Evolutionary conservation across 2,329 filamentous ascomycete genomes (phyloP).

Genomic region (Intubia oerlemansii): DNA sequence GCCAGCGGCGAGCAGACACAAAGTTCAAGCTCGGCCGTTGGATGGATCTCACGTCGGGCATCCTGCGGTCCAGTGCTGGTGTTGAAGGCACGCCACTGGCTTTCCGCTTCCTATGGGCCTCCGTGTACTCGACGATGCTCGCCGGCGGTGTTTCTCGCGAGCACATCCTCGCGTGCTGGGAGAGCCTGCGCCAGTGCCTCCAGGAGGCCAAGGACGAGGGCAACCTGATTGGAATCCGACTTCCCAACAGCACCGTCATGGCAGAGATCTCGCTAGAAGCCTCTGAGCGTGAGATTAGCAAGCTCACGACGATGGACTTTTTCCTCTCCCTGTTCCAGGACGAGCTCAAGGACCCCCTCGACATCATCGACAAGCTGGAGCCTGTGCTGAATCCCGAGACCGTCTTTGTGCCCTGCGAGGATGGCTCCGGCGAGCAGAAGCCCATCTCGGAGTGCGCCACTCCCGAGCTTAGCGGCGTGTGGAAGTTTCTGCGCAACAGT

Average conservation of each 20-base stretch:
- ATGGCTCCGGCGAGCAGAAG: conserved; percentile 4
- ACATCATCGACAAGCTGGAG: conserved; percentile 78
- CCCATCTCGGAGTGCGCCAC: conserved; percentile 30
- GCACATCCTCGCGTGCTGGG: conserved; percentile 36
- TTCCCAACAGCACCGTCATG: conserved; percentile 79
- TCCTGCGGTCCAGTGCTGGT: no score
- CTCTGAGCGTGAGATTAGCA: conserved; percentile 76
- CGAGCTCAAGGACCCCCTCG: conserved; percentile 57
- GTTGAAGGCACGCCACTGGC: no score
- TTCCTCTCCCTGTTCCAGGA: conserved; percentile 79
- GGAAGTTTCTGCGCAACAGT: conserved; percentile 64
- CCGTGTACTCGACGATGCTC: conserved; percentile 29
- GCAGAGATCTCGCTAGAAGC: conserved; percentile 65
- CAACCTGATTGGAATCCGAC: conserved; percentile 20
- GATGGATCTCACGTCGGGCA: no score
- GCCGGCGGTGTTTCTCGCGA: conserved; percentile 31
- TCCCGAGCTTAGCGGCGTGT: conserved; percentile 51
- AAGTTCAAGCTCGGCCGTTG: no score
- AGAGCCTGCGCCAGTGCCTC: conserved; percentile 31
- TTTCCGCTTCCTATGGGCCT: conserved; percentile 35
- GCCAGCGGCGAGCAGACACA: no score
- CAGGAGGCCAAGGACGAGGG: conserved; percentile 13
- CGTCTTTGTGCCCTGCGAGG: conserved; percentile 18
- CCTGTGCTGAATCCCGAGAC: conserved; percentile 64
- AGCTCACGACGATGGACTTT: conserved; percentile 89